These are phyloP conservation scores for Trichoderma gamsii DNA, from an alignment of 495 filamentous ascomycete species.

Conservation along the genomic window DNA sequence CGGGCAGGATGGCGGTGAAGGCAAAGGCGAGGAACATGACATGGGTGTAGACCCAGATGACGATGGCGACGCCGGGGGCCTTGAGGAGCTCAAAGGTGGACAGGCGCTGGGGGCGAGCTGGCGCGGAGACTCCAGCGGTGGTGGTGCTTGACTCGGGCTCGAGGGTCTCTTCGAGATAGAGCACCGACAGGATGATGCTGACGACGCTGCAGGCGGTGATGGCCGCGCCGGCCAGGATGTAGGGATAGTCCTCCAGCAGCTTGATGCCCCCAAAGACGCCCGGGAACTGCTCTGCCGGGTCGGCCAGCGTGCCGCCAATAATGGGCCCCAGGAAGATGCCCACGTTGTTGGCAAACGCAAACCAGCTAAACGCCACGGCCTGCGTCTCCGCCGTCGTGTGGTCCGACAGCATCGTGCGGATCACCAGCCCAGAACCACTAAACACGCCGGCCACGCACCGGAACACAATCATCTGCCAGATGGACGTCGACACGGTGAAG, in stretches of 20 bases:
- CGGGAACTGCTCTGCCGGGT: slow-evolving; percentile 53
- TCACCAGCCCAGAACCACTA: slow-evolving; percentile 61
- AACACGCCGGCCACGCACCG: slow-evolving; percentile 62
- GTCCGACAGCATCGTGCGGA: slow-evolving; percentile 66
- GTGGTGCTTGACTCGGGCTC: slow-evolving; percentile 18
- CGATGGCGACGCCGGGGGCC: slow-evolving; percentile 52
- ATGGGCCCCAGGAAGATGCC: slow-evolving; percentile 65
- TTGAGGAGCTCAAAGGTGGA: slow-evolving; percentile 52
- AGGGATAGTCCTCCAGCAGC: slow-evolving; percentile 59
- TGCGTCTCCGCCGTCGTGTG: slow-evolving; percentile 59
- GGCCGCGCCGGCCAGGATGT: slow-evolving; percentile 54
- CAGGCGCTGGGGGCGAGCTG: slow-evolving; percentile 30
- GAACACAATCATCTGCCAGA: slow-evolving; percentile 62
- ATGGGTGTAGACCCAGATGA: slow-evolving; percentile 56
- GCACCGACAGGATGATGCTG: slow-evolving; percentile 40
- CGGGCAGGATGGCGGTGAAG: slow-evolving; percentile 58
- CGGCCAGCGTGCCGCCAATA: slow-evolving; percentile 57
- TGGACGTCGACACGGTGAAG: slow-evolving; percentile 54
- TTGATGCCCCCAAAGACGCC: slow-evolving; percentile 43
- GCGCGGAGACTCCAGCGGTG: slow-evolving; percentile 15
- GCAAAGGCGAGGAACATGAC: slow-evolving; percentile 56
- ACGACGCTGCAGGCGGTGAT: slow-evolving; percentile 44
- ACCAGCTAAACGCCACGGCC: slow-evolving; percentile 64
- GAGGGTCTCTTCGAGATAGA: slow-evolving; percentile 54
- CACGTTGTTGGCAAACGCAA: slow-evolving; percentile 61